These are phyloP conservation scores for Murraya koenigii DNA, from an alignment of 345 rosid genomes.

Conservation along the genomic window DNA sequence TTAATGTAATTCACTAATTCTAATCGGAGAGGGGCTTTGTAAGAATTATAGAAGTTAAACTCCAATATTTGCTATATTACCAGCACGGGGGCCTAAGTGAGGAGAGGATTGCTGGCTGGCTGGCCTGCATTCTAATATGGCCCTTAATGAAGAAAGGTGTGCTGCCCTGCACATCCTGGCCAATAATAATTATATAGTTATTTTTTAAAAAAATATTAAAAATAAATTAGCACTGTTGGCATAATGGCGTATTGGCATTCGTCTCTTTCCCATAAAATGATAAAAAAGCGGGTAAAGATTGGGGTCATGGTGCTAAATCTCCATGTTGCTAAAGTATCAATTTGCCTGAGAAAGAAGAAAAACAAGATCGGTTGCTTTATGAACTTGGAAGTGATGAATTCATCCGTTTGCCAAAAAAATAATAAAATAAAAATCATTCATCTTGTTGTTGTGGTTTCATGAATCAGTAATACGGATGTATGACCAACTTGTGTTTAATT, in stretches of 20 bases:
- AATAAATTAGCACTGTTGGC: no score
- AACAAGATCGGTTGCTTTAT: background rate
- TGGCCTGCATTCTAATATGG: no score
- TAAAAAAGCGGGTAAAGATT: background rate
- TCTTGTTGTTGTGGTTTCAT: background rate
- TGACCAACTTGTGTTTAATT: background rate
- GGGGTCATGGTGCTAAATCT: background rate
- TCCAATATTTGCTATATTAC: no score
- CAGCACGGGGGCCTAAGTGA: no score
- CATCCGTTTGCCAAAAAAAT: background rate
- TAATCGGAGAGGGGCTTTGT: no score
- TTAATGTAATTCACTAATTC: no score
- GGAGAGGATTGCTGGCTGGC: no score
- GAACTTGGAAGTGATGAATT: background rate
- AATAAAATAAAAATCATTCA: background rate
- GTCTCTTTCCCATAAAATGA: background rate
- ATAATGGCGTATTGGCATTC: background rate
- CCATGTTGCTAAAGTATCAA: background rate
- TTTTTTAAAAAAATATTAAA: no score
- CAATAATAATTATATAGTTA: no score
- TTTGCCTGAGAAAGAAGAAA: background rate
- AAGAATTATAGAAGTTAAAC: no score
- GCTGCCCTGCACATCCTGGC: no score
- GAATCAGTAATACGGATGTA: background rate
- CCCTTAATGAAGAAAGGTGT: no score